Base-by-base conservation (phyloP, 2,329 filamentous ascomycete species). In the Raffaelea deltoideospora region DNA sequence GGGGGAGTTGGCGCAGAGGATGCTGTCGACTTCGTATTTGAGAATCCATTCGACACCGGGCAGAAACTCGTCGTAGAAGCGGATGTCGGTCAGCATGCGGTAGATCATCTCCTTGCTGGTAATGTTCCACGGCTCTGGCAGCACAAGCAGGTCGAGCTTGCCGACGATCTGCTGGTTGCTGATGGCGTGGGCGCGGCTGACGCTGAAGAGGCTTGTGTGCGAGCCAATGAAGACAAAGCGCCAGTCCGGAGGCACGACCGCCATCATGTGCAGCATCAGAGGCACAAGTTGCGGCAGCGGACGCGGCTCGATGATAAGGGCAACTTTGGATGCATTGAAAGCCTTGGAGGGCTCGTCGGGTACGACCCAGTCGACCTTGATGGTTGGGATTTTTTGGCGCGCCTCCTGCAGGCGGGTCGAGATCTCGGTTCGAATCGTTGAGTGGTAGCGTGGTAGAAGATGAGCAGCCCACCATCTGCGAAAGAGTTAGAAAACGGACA, bases 1-100 rank as follows among this genome's bases (percentile, higher is more conserved):
- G n/a, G 55, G 54, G 10, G 65, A 66, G 46, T 71, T 71, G 38
- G 67, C 61, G 44, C 68, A 72, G 32, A 72, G 50, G 32, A 72
- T 68, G 45, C 63, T 68, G 47, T 72, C 68, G n/a, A 59, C 55
- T 44, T 72, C 65, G 44, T 63, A 72, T 46, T 64, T 64, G 37
- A 73, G 53, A 20, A 72, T 50, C 65, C 65, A 71, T 50, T 72
- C 66, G 24, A 63, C 64, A 0, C 54, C 56, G 1, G 64, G 59
- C 15, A 70, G 46, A 34, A 67, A 60, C 41, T 65, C 59, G 41
- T 67, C 56, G 46, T 72, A 73, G 47, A 73, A 69, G 28, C 64
- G 57, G 2, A 57, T 36, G 43, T 67, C 63, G 3, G 68, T 72
- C 37, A 72, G 50, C 5, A 65, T 47, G 21, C 64, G 56, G 42